Percentiles rank a stretch among this genome's conserved stretches.
Conservation (phyloP, 441 rosid species). For the Euphorbia schlechtendalii region DNA sequence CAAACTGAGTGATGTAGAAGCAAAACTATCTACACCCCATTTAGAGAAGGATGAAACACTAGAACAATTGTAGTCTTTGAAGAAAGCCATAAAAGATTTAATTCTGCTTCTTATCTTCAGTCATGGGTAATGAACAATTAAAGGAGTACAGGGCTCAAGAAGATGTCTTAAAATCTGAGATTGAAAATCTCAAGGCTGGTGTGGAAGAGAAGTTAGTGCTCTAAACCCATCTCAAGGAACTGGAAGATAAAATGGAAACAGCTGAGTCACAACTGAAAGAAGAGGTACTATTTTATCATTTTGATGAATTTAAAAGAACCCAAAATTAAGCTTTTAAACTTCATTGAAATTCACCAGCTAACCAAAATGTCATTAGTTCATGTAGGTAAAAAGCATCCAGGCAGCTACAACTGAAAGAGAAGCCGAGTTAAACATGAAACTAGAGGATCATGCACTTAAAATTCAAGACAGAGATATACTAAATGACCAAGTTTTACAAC, state of each 20-base stretch:
- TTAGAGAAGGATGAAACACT: slow-evolving; percentile 56
- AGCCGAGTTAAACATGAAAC: no score
- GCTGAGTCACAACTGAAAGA: slow-evolving; percentile 49
- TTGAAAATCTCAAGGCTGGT: no score
- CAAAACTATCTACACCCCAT: slow-evolving; percentile 39
- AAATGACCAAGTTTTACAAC: no score
- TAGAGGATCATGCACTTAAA: no score
- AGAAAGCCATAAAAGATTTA: slow-evolving; percentile 56
- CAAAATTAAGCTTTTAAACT: slow-evolving; percentile 4
- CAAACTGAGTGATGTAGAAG: slow-evolving; percentile 49
- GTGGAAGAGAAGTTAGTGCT: no score
- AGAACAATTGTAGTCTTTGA: no score
- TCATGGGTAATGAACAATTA: slow-evolving; percentile 59
- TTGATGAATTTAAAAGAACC: slow-evolving; percentile 4
- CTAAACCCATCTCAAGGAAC: slow-evolving; percentile 51
- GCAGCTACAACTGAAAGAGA: slow-evolving; percentile 34
- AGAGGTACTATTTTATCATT: slow-evolving; percentile 34
- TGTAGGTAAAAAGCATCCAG: slow-evolving; percentile 33
- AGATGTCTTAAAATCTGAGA: slow-evolving; percentile 37
- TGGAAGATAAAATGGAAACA: slow-evolving; percentile 41
- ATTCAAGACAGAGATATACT: no score
- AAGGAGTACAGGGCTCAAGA: slow-evolving; percentile 46
- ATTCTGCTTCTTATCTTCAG: slow-evolving; percentile 53
- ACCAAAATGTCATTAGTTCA: slow-evolving; percentile 5
- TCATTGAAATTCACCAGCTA: neutral